A percentile compares a stretch with the other conserved stretches of the same genome.
These are phyloP conservation scores for Ophiostoma ips DNA, from an alignment of 2,329 filamentous ascomycete genomes.

Conservation along the genomic window DNA sequence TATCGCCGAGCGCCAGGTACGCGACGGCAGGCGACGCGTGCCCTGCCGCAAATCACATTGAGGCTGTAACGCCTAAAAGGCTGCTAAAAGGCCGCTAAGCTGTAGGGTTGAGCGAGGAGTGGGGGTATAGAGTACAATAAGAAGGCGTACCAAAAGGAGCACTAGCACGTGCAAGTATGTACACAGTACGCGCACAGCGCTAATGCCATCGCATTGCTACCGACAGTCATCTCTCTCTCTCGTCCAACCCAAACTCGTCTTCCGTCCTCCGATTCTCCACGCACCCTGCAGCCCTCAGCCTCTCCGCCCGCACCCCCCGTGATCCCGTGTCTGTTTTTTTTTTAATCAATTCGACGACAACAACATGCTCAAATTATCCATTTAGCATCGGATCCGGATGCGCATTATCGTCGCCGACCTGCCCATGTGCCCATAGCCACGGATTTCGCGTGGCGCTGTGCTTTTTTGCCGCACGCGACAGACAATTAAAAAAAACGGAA, in stretches of 20 bases:
- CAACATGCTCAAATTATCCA: constrained; percentile 32
- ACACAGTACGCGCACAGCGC: too few species aligned
- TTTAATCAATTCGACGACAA: constrained; percentile 17
- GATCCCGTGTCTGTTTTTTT: neutral
- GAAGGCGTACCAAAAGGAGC: too few species aligned
- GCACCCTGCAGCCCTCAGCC: too few species aligned
- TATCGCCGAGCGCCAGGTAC: neutral
- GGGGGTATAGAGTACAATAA: too few species aligned
- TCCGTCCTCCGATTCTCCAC: neutral
- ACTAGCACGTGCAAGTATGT: too few species aligned
- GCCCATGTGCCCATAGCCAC: constrained; percentile 31
- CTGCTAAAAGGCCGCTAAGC: too few species aligned
- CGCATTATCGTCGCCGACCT: constrained; percentile 25
- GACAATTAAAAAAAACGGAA: too few species aligned
- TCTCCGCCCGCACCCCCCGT: neutral
- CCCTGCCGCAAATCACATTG: neutral
- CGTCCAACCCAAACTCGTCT: neutral
- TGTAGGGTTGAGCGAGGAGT: too few species aligned
- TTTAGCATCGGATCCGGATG: constrained; percentile 26
- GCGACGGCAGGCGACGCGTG: constrained; percentile 8
- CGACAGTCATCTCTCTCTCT: too few species aligned
- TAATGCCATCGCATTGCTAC: too few species aligned
- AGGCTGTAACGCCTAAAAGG: too few species aligned
- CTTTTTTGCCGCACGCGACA: constrained; percentile 34
- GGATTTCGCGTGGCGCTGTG: constrained; percentile 30